These are phyloP conservation scores for Suhomyces atakaporum DNA, from an alignment of 1,139 yeast species.

Conservation along the genomic window DNA sequence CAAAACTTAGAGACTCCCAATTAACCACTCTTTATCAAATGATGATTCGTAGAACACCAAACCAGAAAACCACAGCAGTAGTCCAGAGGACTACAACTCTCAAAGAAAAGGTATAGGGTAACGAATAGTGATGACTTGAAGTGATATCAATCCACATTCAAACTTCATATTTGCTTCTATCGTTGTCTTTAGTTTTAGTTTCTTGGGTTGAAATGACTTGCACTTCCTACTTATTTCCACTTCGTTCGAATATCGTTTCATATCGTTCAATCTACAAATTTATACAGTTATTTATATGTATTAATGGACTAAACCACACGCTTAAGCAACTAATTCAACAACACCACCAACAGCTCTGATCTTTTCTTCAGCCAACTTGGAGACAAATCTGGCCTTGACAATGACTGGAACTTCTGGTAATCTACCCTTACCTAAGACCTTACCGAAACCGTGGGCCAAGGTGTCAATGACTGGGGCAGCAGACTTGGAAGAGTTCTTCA, in stretches of 20 bases:
- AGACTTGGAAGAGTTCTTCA: constrained; percentile 79
- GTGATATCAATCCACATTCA: too few relatives aligned
- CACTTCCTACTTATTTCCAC: too few relatives aligned
- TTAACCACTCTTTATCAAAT: too few relatives aligned
- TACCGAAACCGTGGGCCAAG: constrained; percentile 99
- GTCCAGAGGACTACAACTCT: background rate
- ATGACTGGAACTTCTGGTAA: constrained; percentile 98
- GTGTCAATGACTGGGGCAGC: constrained; percentile 99
- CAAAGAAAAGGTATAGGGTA: background rate
- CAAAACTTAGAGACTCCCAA: background rate
- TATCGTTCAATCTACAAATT: too few relatives aligned
- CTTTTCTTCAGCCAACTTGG: constrained; percentile 99
- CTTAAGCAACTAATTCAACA: constrained; percentile 97
- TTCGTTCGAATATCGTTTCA: too few relatives aligned
- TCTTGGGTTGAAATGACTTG: background rate
- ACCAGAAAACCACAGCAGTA: background rate
- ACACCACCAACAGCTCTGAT: constrained; percentile 99
- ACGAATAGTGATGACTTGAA: too few relatives aligned
- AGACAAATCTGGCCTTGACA: constrained; percentile 99
- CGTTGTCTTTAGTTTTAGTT: too few relatives aligned
- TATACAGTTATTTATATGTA: constrained; percentile 17
- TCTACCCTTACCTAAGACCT: constrained; percentile 99
- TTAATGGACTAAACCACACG: constrained; percentile 16
- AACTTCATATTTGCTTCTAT: too few relatives aligned
- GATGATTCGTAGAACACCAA: background rate